Evolutionary conservation across 352 stramenopile species (phyloP).

Genomic region (Phytophthora hibernalis): DNA sequence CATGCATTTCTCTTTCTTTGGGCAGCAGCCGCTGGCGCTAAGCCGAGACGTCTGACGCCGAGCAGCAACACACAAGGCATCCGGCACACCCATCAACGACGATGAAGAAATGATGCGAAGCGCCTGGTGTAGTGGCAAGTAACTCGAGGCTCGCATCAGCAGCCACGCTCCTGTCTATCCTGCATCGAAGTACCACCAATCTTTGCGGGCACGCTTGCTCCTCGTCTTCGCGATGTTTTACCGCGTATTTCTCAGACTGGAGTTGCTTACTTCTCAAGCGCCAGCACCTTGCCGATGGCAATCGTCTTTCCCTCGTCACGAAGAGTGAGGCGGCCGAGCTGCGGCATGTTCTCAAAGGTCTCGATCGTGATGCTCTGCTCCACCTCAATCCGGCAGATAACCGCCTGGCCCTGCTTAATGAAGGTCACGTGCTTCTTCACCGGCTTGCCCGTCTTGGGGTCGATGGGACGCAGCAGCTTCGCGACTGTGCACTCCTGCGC

Average conservation of each 20-base stretch:
- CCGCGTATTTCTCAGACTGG: neutral
- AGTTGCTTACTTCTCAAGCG: constrained; percentile 83
- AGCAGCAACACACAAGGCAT: constrained; percentile 2
- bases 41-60: neutral
- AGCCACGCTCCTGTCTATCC: constrained; percentile 2
- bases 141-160: neutral
- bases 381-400: constrained; percentile 95
- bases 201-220: neutral
- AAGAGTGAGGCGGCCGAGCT: constrained; percentile 98
- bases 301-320: constrained; percentile 99
- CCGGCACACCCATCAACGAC: neutral
- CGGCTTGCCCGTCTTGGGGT: constrained; percentile 91
- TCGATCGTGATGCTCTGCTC: constrained; percentile 95
- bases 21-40: neutral
- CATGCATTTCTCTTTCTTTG: constrained; percentile 22
- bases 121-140: constrained; percentile 2
- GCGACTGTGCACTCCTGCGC: constrained; percentile 95
- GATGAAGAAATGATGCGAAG: neutral
- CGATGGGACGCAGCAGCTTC: constrained; percentile 91
- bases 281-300: constrained; percentile 97
- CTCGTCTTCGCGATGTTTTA: neutral
- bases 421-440: constrained; percentile 95
- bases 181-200: constrained; percentile 1
- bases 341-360: constrained; percentile 94
- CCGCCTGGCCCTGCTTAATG: constrained; percentile 95